Conservation (phyloP, 441 rosid genomes). For the Raphanus hybrid region DNA sequence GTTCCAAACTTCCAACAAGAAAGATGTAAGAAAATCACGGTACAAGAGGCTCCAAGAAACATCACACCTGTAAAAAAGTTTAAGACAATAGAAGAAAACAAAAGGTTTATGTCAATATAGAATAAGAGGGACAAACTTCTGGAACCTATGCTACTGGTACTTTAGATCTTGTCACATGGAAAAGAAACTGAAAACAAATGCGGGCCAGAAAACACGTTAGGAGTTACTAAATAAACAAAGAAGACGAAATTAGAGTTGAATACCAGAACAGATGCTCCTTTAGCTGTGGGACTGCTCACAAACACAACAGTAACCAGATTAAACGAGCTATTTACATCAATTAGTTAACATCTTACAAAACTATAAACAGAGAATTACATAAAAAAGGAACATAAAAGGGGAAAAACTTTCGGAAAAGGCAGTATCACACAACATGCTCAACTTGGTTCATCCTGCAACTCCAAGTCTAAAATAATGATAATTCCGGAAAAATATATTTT, state of each 20-base stretch:
- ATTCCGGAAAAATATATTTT: neutral
- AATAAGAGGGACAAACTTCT: constrained; percentile 11
- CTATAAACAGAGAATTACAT: constrained; percentile 1
- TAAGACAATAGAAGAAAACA: constrained; percentile 57
- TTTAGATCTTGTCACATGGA: neutral
- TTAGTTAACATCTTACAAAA: constrained; percentile 24
- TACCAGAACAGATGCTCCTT: constrained; percentile 39
- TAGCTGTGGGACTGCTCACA: constrained; percentile 36
- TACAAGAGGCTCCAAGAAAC: constrained; percentile 88
- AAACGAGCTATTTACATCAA: neutral
- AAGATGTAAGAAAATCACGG: constrained; percentile 94
- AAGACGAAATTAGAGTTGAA: constrained; percentile 13
- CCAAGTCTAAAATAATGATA: constrained; percentile 1
- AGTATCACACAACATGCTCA: constrained; percentile 22
- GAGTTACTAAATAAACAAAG: neutral
- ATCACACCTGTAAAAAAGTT: constrained; percentile 78
- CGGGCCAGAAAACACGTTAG: constrained; percentile 14
- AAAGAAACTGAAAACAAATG: constrained; percentile 25
- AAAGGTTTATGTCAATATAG: constrained; percentile 48
- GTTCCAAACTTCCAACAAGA: constrained; percentile 99
- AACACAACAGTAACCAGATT: constrained; percentile 22
- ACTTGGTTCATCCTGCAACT: constrained; percentile 27
- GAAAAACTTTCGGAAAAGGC: neutral
- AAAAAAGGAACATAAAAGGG: neutral
- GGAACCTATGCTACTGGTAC: constrained; percentile 11